Conservation (phyloP, 1,284 basidiomycete species). For the Irpex sp. region DNA sequence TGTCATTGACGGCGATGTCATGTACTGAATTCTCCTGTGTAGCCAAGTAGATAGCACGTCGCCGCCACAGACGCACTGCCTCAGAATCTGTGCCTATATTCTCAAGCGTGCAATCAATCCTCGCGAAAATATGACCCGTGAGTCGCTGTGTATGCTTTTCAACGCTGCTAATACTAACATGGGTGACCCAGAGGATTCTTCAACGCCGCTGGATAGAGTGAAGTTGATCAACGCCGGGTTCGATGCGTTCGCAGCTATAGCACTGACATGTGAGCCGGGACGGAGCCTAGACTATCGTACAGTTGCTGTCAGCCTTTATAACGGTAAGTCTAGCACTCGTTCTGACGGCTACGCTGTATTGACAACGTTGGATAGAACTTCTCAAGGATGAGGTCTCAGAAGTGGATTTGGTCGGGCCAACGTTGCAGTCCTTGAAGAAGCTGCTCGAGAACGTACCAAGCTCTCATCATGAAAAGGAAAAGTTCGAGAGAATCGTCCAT, state of each 20-base stretch:
- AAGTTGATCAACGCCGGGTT: constrained; percentile 70
- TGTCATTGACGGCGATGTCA: background rate
- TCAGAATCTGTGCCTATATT: constrained; percentile 79
- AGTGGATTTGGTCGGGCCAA: constrained; percentile 76
- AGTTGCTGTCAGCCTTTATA: constrained; percentile 79
- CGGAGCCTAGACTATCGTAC: constrained; percentile 75
- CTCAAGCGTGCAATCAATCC: constrained; percentile 66
- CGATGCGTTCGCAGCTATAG: constrained; percentile 62
- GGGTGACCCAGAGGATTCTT: constrained; percentile 19
- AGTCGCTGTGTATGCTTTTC: constrained; percentile 24
- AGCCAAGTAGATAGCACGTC: background rate
- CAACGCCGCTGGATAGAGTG: constrained; percentile 47
- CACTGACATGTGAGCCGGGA: constrained; percentile 51
- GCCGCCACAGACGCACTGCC: constrained; percentile 60
- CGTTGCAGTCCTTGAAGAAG: constrained; percentile 74
- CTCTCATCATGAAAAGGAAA: constrained; percentile 31
- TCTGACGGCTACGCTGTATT: background rate
- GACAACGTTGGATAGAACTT: constrained; percentile 48
- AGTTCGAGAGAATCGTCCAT: constrained; percentile 69
- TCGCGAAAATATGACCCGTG: constrained; percentile 54
- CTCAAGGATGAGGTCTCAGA: constrained; percentile 81
- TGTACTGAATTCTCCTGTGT: background rate
- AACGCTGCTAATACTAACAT: background rate
- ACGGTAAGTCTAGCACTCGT: constrained; percentile 41
- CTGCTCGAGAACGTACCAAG: constrained; percentile 49